Percentiles rank a stretch among this genome's conserved stretches.
phyloP scores from a whole-genome alignment of 257 asterid species.

The Gentiana straminea region DNA sequence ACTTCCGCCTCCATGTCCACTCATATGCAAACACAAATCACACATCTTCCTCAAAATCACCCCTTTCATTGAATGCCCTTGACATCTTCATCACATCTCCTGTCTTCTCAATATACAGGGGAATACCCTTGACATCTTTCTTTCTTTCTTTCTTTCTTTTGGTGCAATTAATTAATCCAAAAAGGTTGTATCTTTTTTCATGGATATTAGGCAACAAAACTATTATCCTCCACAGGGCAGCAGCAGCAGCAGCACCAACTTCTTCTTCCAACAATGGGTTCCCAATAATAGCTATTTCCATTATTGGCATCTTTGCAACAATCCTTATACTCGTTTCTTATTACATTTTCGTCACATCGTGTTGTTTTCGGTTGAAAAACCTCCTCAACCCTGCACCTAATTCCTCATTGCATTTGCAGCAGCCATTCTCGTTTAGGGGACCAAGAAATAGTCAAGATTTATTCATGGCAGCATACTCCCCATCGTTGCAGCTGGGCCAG shows the following conservation, averaged over 20 bases:
- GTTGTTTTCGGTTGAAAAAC: conserved; percentile 67
- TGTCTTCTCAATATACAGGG: conserved; percentile 20
- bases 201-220: conserved; percentile 9
- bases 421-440: conserved; percentile 33
- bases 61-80: conserved; percentile 12
- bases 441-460: conserved; percentile 22
- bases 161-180: conserved; percentile 13
- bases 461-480: conserved; percentile 30
- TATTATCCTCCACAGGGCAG: conserved; percentile 15
- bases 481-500: conserved; percentile 25
- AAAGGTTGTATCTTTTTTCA: conserved; percentile 14
- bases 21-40: conserved; percentile 38
- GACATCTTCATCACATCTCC: conserved; percentile 7
- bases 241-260: conserved; percentile 23
- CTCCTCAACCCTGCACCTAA: conserved; percentile 13
- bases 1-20: conserved; percentile 30
- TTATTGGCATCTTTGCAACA: conserved; percentile 57
- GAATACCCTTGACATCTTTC: conserved; percentile 5
- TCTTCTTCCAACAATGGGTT: conserved; percentile 34
- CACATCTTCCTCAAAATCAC: conserved; percentile 23
- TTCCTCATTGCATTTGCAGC: conserved; percentile 19
- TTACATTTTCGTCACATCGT: conserved; percentile 52
- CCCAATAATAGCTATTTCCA: conserved; percentile 61
- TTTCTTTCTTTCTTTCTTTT: conserved; percentile 11
- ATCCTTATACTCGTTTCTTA: conserved; percentile 54